Base-by-base conservation (phyloP, 2,329 filamentous ascomycete species). In the Alternaria infectoria region DNA sequence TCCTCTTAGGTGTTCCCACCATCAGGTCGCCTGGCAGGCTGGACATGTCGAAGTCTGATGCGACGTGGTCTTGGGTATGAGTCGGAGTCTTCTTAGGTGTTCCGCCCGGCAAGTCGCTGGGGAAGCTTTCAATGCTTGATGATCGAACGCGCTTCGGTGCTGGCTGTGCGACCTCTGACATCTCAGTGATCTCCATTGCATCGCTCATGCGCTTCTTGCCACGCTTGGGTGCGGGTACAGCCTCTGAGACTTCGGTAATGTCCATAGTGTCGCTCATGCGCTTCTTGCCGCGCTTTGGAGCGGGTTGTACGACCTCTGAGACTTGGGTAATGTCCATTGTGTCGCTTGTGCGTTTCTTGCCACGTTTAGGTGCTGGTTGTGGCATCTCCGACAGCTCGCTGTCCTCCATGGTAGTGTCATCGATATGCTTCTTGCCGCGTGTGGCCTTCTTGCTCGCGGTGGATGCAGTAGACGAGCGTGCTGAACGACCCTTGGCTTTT, bases 1-100 rank as follows among this genome's bases (percentile, higher is more conserved):
- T 70, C 50, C 72, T 67, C 66, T 68, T 80, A 79, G 70, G 72
- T 52, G 44, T 89, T 83, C 71, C 65, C 40, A 69, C 59, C 23
- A 67, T 62, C 12, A 70, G 54, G 19, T 66, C 66, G 15, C 55
- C 62, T 2, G 69, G 68, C 13, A 71, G 50, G 30, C 68, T 71
- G 4, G 71, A 70, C 43, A 70, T 71, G 17, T 71, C 66, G 30
- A 64, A 64, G 11, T 51, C 55, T 12, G 61, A 51, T 12, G 44
- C 49, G 17, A 36, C 52, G 15, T 62, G 61, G 17, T 69, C 68
- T 13, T 28, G 26, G 3, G 59, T 32, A n/a, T 64, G 62, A 15
- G 67, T 61, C 12, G 70, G 69, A 30, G 58, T 65, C 59, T 64
- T 64, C 65, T 69, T 73, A 65, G 71, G 71, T 45, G 71, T 73